These are phyloP conservation scores for Xanthoconium stramineum DNA, from an alignment of 768 basidiomycete species.

Conservation along the genomic window DNA sequence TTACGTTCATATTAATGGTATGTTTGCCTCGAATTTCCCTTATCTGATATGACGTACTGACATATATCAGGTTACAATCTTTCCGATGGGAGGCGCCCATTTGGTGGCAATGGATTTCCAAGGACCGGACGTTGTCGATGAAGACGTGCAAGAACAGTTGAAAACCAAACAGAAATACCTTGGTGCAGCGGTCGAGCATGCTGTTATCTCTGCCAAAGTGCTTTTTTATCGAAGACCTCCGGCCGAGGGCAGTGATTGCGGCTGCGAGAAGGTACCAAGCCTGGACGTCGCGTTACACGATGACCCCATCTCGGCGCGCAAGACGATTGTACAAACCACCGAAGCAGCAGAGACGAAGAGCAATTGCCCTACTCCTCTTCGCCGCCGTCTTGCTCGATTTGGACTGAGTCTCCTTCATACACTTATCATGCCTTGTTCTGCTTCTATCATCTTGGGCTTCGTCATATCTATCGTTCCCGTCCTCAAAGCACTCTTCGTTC, in stretches of 20 bases:
- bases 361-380: neutral
- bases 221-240: neutral
- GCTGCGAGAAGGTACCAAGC: conserved; percentile 9
- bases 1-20: conserved; percentile 60
- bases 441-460: conserved; percentile 53
- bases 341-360: neutral
- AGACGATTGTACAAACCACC: conserved; percentile 1
- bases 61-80: conserved; percentile 51
- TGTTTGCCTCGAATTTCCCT: conserved; percentile 9
- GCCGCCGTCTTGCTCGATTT: conserved; percentile 8
- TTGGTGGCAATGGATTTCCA: conserved; percentile 60
- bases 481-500: conserved; percentile 60
- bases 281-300: neutral
- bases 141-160: conserved; percentile 49
- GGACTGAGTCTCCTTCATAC: conserved; percentile 31
- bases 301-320: neutral
- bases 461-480: conserved; percentile 53
- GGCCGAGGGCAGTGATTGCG: neutral
- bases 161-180: conserved; percentile 34
- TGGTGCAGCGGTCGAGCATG: conserved; percentile 11
- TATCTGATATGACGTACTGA: neutral
- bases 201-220: neutral
- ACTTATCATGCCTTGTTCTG: conserved; percentile 45
- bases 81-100: conserved; percentile 57
- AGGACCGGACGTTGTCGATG: conserved; percentile 59